Percentiles rank a stretch among this genome's conserved stretches.
These are phyloP conservation scores for Triticum turgidum DNA, from an alignment of 176 grass and related monocot species.

Conservation along the genomic window DNA sequence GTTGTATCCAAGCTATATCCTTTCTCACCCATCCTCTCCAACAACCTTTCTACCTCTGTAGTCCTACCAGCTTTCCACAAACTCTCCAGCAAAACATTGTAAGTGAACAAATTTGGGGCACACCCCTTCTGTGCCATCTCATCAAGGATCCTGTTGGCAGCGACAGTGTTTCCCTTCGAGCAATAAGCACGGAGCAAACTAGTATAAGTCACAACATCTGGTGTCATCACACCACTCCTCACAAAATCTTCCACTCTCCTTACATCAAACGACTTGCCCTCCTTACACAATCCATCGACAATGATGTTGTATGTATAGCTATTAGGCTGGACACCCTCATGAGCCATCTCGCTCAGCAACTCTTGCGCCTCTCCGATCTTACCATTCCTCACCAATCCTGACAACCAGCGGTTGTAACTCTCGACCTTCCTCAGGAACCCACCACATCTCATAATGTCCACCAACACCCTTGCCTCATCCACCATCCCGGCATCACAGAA, in stretches of 20 bases:
- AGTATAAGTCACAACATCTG: constrained; percentile 88
- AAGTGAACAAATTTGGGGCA: constrained; percentile 65
- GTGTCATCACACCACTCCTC: constrained; percentile 61
- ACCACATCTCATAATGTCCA: constrained; percentile 73
- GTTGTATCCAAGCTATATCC: constrained; percentile 66
- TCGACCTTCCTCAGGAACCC: constrained; percentile 66
- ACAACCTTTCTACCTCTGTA: constrained; percentile 59
- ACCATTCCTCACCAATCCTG: constrained; percentile 68
- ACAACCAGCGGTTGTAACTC: constrained; percentile 93
- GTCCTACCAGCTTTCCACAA: constrained; percentile 80
- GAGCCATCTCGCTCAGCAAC: constrained; percentile 67
- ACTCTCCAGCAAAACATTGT: constrained; percentile 86
- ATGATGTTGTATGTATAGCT: constrained; percentile 85
- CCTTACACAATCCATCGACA: constrained; percentile 81
- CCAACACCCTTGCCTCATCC: constrained; percentile 69
- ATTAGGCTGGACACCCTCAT: constrained; percentile 73
- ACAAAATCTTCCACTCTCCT: constrained; percentile 72
- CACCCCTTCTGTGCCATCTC: constrained; percentile 70
- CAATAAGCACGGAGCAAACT: constrained; percentile 84
- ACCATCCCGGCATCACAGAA: constrained; percentile 80
- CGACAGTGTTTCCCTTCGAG: constrained; percentile 52
- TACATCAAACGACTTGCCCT: constrained; percentile 69
- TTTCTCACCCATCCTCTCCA: constrained; percentile 78
- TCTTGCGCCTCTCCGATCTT: constrained; percentile 59
- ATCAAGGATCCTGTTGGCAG: constrained; percentile 70